Evolutionary conservation across 2,329 filamentous ascomycete genomes (phyloP).

Genomic region (Talaromyces sp.): DNA sequence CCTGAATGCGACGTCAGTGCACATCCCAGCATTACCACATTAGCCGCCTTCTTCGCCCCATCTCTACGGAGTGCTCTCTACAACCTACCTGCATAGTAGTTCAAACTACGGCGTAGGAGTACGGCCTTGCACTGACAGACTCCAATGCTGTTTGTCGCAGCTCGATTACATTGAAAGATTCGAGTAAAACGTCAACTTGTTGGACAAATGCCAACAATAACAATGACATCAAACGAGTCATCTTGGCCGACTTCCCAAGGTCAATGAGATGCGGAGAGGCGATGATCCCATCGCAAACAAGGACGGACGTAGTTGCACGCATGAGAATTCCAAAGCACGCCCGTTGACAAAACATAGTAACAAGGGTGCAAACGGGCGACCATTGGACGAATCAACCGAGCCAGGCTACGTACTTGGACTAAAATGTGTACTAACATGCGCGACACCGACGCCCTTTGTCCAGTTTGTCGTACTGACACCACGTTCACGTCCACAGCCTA

Average conservation of each 20-base stretch:
- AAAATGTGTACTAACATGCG: background rate
- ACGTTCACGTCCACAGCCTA: background rate
- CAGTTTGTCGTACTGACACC: background rate
- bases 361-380: background rate
- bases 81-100: too few relatives aligned
- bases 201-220: background rate
- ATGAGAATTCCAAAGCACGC: background rate
- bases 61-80: background rate
- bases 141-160: background rate
- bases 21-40: background rate
- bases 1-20: constrained; percentile 9
- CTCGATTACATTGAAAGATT: background rate
- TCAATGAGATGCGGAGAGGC: background rate
- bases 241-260: background rate
- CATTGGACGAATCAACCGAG: background rate
- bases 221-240: background rate
- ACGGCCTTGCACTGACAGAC: too few relatives aligned
- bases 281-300: background rate
- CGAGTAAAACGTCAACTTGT: background rate
- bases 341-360: background rate
- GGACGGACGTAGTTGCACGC: background rate
- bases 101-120: too few relatives aligned
- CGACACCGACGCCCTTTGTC: background rate
- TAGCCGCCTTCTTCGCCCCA: background rate
- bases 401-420: background rate